These are phyloP conservation scores for Fomitopsis palustris DNA, from an alignment of 1,284 basidiomycete genomes.

Conservation along the genomic window DNA sequence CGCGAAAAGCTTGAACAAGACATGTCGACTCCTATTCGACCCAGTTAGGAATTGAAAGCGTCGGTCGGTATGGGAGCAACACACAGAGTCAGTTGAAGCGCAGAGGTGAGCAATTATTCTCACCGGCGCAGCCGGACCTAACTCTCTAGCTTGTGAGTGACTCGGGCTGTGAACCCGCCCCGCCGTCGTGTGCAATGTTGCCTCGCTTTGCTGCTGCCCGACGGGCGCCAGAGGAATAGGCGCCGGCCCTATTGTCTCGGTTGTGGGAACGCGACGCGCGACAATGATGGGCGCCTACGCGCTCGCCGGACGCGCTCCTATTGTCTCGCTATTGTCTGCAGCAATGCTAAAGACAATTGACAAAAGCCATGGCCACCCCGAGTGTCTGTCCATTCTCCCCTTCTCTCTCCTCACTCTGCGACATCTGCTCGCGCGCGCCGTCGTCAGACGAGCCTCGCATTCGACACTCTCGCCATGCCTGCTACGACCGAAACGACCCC, in stretches of 20 bases:
- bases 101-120: neutral
- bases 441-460: constrained; percentile 31
- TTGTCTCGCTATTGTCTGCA: constrained; percentile 10
- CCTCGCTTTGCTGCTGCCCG: neutral
- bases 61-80: neutral
- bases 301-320: neutral
- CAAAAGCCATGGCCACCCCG: constrained; percentile 29
- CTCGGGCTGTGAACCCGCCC: neutral
- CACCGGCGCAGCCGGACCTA: neutral
- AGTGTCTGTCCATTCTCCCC: constrained; percentile 13
- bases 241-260: constrained; percentile 11
- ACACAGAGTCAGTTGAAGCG: neutral
- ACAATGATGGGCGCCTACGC: constrained; percentile 15
- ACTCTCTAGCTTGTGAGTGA: neutral
- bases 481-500: constrained; percentile 26
- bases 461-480: constrained; percentile 29
- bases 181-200: neutral
- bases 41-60: too few relatives aligned
- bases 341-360: constrained; percentile 21
- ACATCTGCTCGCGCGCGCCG: constrained; percentile 27
- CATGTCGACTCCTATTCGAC: too few relatives aligned
- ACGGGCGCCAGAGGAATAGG: neutral
- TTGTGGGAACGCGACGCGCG: constrained; percentile 15
- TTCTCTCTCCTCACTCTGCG: constrained; percentile 18
- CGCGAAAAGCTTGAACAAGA: too few relatives aligned